Percentiles rank a stretch among this genome's conserved stretches.
phyloP scores from a whole-genome alignment of 805 yeast species.

The Priceomyces medius region DNA sequence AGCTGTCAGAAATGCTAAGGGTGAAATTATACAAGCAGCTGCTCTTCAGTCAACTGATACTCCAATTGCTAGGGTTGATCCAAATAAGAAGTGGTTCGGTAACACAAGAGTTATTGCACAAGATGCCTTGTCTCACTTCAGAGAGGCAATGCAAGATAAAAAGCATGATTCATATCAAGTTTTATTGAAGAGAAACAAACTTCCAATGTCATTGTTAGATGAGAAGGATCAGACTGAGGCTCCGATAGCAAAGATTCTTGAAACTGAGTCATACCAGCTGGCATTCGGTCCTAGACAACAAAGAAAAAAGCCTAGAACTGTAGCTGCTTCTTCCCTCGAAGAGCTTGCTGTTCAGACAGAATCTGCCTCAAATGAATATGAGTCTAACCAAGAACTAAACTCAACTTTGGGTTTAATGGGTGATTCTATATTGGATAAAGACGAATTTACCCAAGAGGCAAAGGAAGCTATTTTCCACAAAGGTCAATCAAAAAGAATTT shows the following conservation, averaged over 20 bases:
- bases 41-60: slow-evolving; percentile 81
- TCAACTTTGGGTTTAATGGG: slow-evolving; percentile 83
- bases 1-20: slow-evolving; percentile 81
- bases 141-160: slow-evolving; percentile 90
- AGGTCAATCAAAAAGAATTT: slow-evolving; percentile 97
- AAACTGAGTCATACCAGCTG: slow-evolving; percentile 77
- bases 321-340: slow-evolving; percentile 71
- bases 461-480: slow-evolving; percentile 94
- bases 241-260: slow-evolving; percentile 77
- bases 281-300: slow-evolving; percentile 96
- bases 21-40: slow-evolving; percentile 86
- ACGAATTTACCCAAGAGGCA: slow-evolving; percentile 86
- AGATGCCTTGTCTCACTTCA: slow-evolving; percentile 89
- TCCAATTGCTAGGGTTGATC: slow-evolving; percentile 92
- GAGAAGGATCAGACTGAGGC: slow-evolving; percentile 77
- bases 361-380: slow-evolving; percentile 55
- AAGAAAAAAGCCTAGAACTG: slow-evolving; percentile 81
- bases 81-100: slow-evolving; percentile 97
- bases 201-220: slow-evolving; percentile 92
- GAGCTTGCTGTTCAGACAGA: slow-evolving; percentile 66
- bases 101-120: slow-evolving; percentile 97
- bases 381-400: slow-evolving; percentile 74
- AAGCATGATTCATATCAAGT: slow-evolving; percentile 83
- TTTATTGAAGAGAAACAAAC: slow-evolving; percentile 79
- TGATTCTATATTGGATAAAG: slow-evolving; percentile 54